Base-by-base conservation (phyloP, 1,139 yeast species). In the Zygoascus meyerae region DNA sequence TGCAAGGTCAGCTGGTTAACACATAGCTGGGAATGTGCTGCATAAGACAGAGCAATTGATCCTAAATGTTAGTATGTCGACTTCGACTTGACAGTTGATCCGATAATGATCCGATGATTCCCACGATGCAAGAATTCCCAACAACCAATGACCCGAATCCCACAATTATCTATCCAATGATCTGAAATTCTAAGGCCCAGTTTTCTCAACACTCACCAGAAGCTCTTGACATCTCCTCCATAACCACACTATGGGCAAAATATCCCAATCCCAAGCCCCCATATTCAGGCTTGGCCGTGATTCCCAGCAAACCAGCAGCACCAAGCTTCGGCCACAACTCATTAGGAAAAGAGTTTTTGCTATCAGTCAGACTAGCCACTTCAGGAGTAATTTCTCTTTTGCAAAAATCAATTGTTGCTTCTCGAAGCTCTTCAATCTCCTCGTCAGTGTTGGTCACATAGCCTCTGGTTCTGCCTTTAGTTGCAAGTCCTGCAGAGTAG, bases 11-110 rank as follows among this genome's bases (percentile, higher is more conserved):
- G 55, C 51, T 64, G 67, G 52, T 64, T 64, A 44, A 63, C 59
- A 45, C 67, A 64, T 21, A 64, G 58, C 50, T 64, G 66, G 3
- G 67, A 61, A 50, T 64, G 67, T 2, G 67, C 67, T 9, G 65
- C 62, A 50, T 64, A 64, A 3, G 66, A 62, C 18, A 64, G 59
- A 8, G 56, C 67, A 49, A 64, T 64, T 6, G 67, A 62, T 1
- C 66, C 61, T 28, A 59, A 52, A 15, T 65, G 64, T n/a, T 63
- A 52, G 3, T 64, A 61, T n/a, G n/a, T n/a, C n/a, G n/a, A 7
- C n/a, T n/a, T n/a, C n/a, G n/a, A n/a, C n/a, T n/a, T n/a, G n/a
- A n/a, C n/a, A n/a, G 62, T 49, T 48, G 61, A 65, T 49, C 61
- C 66, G 62, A 62, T 60, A 32, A 63, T 66, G 5, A 60, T 64